Percentiles rank a stretch among this genome's conserved stretches.
Evolutionary conservation across 345 rosid genomes (phyloP).

Genomic region (Raphanus raphanistrum): DNA sequence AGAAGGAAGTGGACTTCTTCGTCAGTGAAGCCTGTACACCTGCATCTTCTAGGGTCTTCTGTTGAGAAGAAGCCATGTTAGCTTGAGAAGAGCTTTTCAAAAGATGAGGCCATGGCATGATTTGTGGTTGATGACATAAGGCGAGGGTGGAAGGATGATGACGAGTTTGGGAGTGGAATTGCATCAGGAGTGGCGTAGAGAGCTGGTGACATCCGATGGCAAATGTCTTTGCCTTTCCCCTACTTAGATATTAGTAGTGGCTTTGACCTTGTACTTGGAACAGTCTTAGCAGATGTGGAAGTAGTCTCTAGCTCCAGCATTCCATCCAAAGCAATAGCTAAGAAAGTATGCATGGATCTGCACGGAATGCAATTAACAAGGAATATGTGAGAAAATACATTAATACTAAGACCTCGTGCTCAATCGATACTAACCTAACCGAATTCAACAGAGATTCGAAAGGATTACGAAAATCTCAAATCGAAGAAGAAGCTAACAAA

Average conservation of each 20-base stretch:
- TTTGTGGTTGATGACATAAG: conserved; percentile 79
- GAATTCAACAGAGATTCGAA: conserved; percentile 9
- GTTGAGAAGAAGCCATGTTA: conserved; percentile 43
- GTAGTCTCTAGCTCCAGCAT: conserved; percentile 68
- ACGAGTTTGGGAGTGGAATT: conserved; percentile 72
- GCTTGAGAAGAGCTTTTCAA: conserved; percentile 57
- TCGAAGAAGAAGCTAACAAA: conserved; percentile 13
- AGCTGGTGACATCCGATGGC: conserved; percentile 64
- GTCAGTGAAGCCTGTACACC: conserved; percentile 37
- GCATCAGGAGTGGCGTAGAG: conserved; percentile 75
- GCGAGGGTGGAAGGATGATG: conserved; percentile 76
- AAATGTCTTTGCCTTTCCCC: conserved; percentile 47
- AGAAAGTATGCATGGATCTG: conserved; percentile 85
- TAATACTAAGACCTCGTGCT: too few species aligned
- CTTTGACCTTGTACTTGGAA: conserved; percentile 36
- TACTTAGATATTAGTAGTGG: conserved; percentile 44
- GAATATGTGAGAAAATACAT: too few species aligned
- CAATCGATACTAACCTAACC: not conserved
- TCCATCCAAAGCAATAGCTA: conserved; percentile 77
- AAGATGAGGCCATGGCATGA: conserved; percentile 69
- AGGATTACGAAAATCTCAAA: conserved; percentile 7
- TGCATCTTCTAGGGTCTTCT: conserved; percentile 35
- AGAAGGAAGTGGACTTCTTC: conserved; percentile 41
- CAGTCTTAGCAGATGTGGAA: conserved; percentile 52
- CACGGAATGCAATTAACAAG: not conserved